These are phyloP conservation scores for Ganoderma multipileum DNA, from an alignment of 1,284 basidiomycete species.

Conservation along the genomic window DNA sequence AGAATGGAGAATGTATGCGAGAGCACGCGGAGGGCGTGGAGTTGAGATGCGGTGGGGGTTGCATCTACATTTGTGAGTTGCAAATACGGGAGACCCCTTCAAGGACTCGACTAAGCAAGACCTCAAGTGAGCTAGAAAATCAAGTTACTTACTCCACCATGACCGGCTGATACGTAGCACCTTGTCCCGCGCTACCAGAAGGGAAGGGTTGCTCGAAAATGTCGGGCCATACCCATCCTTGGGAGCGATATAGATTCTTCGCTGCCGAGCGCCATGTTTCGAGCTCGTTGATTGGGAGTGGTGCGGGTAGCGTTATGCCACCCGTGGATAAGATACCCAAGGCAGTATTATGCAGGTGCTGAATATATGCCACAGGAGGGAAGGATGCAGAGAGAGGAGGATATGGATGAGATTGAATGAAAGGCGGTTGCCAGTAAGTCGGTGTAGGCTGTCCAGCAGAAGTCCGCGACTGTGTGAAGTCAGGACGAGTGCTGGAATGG, in stretches of 20 bases:
- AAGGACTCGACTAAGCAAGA: conserved; percentile 8
- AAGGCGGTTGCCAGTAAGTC: neutral
- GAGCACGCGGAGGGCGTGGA: conserved; percentile 74
- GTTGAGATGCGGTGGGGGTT: conserved; percentile 64
- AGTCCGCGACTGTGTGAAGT: conserved; percentile 9
- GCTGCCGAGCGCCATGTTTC: conserved; percentile 37
- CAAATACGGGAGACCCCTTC: conserved; percentile 68
- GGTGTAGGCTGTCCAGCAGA: conserved; percentile 8
- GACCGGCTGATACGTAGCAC: conserved; percentile 65
- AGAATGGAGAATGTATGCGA: conserved; percentile 71
- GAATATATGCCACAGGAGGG: conserved; percentile 33
- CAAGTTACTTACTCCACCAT: conserved; percentile 60
- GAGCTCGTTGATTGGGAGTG: conserved; percentile 24
- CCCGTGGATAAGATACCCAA: conserved; percentile 40
- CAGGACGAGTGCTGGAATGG: neutral
- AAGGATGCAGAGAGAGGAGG: conserved; percentile 22
- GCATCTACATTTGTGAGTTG: conserved; percentile 55
- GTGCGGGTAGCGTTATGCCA: conserved; percentile 24
- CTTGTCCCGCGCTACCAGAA: conserved; percentile 44
- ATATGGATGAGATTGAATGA: conserved; percentile 15
- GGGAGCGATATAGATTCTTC: conserved; percentile 40
- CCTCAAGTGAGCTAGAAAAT: conserved; percentile 6
- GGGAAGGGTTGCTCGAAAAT: conserved; percentile 65
- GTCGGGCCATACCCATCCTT: conserved; percentile 69
- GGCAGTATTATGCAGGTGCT: conserved; percentile 42